Conservation (phyloP, 768 basidiomycete genomes). For the Lentinula edodes region DNA sequence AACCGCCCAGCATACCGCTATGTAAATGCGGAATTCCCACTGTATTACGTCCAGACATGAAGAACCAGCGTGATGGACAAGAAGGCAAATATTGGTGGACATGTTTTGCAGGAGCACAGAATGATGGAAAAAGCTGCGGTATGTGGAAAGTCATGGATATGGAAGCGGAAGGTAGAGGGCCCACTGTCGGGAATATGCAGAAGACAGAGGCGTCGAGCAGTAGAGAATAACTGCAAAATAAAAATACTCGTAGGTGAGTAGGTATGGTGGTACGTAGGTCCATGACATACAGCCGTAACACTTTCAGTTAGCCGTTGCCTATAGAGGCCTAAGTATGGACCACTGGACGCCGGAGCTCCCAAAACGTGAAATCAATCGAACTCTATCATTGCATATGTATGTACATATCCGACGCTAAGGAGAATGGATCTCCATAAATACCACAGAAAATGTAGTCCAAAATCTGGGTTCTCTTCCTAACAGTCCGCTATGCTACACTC, state of each 20-base stretch:
- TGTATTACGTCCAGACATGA: conserved; percentile 75
- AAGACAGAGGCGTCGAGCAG: background rate
- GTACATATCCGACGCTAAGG: background rate
- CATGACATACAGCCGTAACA: too few relatives aligned
- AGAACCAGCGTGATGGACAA: conserved; percentile 51
- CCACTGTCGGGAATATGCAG: conserved; percentile 22
- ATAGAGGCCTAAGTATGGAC: too few relatives aligned
- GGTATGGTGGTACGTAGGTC: background rate
- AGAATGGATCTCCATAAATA: background rate
- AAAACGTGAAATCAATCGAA: background rate
- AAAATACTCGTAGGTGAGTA: background rate
- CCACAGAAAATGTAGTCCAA: background rate
- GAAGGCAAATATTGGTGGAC: conserved; percentile 73
- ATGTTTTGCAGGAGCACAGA: conserved; percentile 77
- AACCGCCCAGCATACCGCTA: conserved; percentile 55
- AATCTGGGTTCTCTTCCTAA: background rate
- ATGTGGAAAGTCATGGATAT: conserved; percentile 75
- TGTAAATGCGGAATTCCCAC: conserved; percentile 73
- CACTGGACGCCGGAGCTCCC: too few relatives aligned
- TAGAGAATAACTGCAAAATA: background rate
- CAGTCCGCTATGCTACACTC: background rate
- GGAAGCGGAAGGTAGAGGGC: conserved; percentile 58
- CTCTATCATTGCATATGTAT: background rate
- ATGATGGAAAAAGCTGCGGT: conserved; percentile 77
- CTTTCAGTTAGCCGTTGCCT: too few relatives aligned